Percentiles rank a stretch among this genome's conserved stretches.
phyloP scores from a whole-genome alignment of 163 green algal genomes.

The Scenedesmus sp. region DNA sequence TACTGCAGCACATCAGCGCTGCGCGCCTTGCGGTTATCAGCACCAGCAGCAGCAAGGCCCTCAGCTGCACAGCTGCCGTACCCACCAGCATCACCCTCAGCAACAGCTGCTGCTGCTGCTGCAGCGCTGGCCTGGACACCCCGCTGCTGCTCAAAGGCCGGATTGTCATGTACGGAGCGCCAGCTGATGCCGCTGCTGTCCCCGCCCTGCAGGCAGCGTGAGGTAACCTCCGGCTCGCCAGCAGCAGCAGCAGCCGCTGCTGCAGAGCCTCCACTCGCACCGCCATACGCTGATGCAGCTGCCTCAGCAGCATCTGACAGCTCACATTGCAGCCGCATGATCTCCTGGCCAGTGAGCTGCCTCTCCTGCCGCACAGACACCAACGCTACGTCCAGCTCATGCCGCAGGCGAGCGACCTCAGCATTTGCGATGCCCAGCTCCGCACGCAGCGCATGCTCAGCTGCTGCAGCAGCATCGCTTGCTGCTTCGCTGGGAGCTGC shows the following conservation, averaged over 20 bases:
- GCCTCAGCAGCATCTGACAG: slow-evolving; percentile 28
- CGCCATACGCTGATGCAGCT: background rate
- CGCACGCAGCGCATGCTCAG: slow-evolving; percentile 41
- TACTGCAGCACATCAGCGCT: background rate
- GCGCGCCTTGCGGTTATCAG: background rate
- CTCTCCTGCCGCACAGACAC: background rate
- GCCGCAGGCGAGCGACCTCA: slow-evolving; percentile 41
- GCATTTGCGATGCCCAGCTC: slow-evolving; percentile 48
- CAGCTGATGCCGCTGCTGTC: slow-evolving; percentile 23
- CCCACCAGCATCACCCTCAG: background rate
- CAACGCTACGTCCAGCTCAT: slow-evolving; percentile 37
- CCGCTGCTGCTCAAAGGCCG: background rate
- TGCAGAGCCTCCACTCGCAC: background rate
- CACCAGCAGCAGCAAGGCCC: background rate
- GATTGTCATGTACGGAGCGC: slow-evolving; percentile 13
- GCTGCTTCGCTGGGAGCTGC: background rate
- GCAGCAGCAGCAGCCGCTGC: background rate
- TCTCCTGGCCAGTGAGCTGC: slow-evolving; percentile 37
- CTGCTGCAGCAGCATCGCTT: background rate
- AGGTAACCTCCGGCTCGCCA: slow-evolving; percentile 8
- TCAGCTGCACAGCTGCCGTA: too few relatives aligned
- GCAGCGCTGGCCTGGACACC: background rate
- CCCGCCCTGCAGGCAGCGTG: background rate
- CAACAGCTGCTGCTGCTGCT: background rate
- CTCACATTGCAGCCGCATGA: slow-evolving; percentile 41